Base-by-base conservation (phyloP, 495 filamentous ascomycete genomes). In the Lichina pygmaea region DNA sequence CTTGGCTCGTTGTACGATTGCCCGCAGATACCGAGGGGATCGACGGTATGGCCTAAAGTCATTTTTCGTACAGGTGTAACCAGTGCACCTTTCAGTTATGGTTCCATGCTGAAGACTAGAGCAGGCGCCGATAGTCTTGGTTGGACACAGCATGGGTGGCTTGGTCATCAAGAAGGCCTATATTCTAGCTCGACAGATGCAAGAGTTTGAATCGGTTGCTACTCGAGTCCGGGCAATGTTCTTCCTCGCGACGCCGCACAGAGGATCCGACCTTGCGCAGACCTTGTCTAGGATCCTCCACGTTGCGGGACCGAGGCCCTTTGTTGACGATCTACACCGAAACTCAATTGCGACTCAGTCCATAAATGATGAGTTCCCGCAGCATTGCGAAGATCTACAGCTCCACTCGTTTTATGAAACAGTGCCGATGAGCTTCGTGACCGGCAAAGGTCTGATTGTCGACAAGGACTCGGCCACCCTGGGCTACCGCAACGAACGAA, bases 141-240 rank as follows among this genome's bases (percentile, higher is more conserved):
- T 71, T 17, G 65, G 62, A 7, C 68, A 72, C 53, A 63, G 58
- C 49, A 68, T 70, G 67, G 68, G 68, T 17, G 67, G 67, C 2
- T 53, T 65, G 32, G 63, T 74, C 12, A 61, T 64, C 12, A 74
- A 74, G 49, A 66, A 53, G 42, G 45, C 52, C 11, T 58, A 56
- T 46, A 54, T 58, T 9, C 51, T 58, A 8, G 49, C 51, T 33
- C 48, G 46, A 12, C 34, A 57, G 44, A 48, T 49, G 43, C 48
- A 51, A 24, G 46, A 45, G 3, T 59, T 51, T 11, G 43, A 51
- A 7, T 47, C 54, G 11, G 11, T 66, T n/a, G 49, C 50, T 6
- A 38, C 42, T 7, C 56, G 63, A 15, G 41, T 72, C 15, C 58
- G 61, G 10, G 54, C 58, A 0, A 61, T 72, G 2, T 61, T 62